Conservation (phyloP, 352 stramenopile species). For the Labyrinthula sp. region DNA sequence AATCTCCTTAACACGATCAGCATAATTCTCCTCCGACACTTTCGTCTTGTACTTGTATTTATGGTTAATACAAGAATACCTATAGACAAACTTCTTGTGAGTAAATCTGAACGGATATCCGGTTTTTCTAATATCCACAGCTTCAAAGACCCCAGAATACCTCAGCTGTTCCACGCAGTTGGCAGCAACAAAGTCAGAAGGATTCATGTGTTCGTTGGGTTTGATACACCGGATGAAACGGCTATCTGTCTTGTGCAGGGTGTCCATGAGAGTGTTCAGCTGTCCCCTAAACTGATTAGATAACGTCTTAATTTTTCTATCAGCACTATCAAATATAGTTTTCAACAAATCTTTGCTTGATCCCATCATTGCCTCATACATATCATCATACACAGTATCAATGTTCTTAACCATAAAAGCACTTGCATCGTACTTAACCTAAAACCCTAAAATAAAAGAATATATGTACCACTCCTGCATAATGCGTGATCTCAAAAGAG, state of each 20-base stretch:
- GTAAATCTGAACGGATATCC: conserved; percentile 26
- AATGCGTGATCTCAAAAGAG: conserved; percentile 41
- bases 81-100: conserved; percentile 30
- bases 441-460: too few species aligned
- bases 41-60: too few species aligned
- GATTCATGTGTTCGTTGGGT: conserved; percentile 10
- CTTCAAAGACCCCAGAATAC: conserved; percentile 22
- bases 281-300: conserved; percentile 68
- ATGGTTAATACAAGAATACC: conserved; percentile 18
- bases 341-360: conserved; percentile 36
- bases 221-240: conserved; percentile 29
- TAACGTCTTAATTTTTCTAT: conserved; percentile 54
- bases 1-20: conserved; percentile 17
- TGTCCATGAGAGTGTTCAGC: conserved; percentile 66
- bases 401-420: conserved; percentile 26
- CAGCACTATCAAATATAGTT: conserved; percentile 40
- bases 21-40: conserved; percentile 1
- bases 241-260: conserved; percentile 41
- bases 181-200: conserved; percentile 6
- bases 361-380: conserved; percentile 5
- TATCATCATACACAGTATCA: conserved; percentile 33
- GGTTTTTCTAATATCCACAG: conserved; percentile 21
- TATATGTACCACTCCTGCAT: conserved; percentile 7
- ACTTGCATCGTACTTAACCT: conserved; percentile 19
- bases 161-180: conserved; percentile 19